phyloP scores from a whole-genome alignment of 1,284 basidiomycete species.

The Gymnopus androsaceus region DNA sequence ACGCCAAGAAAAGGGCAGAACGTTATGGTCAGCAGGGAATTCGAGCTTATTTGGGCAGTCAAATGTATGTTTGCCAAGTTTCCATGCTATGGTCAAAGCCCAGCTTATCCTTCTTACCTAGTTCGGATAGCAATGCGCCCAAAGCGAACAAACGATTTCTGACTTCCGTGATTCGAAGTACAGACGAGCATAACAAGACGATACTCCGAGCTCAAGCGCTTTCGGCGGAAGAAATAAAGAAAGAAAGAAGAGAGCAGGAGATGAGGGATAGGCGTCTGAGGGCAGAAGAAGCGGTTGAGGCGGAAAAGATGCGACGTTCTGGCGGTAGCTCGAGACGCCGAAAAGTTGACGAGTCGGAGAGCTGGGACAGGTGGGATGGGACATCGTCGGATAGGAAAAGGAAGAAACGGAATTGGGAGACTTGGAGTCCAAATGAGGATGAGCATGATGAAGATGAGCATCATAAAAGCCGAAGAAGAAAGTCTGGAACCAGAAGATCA shows the following conservation, averaged over 20 bases:
- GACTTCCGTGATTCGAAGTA: slow-evolving; percentile 83
- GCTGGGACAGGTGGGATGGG: slow-evolving; percentile 52
- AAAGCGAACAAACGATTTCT: slow-evolving; percentile 92
- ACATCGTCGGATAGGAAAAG: slow-evolving; percentile 47
- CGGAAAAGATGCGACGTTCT: slow-evolving; percentile 46
- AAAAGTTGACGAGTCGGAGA: slow-evolving; percentile 29
- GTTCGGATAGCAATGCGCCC: slow-evolving; percentile 64
- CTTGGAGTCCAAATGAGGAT: slow-evolving; percentile 36
- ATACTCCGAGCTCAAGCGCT: slow-evolving; percentile 76
- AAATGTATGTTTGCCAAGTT: slow-evolving; percentile 29
- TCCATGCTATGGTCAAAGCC: background rate
- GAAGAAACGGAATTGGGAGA: slow-evolving; percentile 44
- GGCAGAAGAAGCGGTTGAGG: slow-evolving; percentile 70
- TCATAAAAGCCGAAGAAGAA: slow-evolving; percentile 24
- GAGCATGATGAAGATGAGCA: slow-evolving; percentile 21
- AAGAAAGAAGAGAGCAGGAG: slow-evolving; percentile 63
- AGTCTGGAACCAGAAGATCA: slow-evolving; percentile 28
- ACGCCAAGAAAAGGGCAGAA: slow-evolving; percentile 88
- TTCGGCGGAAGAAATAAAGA: slow-evolving; percentile 72
- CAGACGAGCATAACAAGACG: slow-evolving; percentile 90
- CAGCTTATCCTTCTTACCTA: slow-evolving; percentile 16
- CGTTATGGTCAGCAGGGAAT: slow-evolving; percentile 67
- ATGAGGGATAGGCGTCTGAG: slow-evolving; percentile 58
- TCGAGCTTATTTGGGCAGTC: slow-evolving; percentile 62
- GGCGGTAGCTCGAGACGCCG: slow-evolving; percentile 34